phyloP scores from a whole-genome alignment of 306 rosid genomes.

The Citrullus colocynthis region DNA sequence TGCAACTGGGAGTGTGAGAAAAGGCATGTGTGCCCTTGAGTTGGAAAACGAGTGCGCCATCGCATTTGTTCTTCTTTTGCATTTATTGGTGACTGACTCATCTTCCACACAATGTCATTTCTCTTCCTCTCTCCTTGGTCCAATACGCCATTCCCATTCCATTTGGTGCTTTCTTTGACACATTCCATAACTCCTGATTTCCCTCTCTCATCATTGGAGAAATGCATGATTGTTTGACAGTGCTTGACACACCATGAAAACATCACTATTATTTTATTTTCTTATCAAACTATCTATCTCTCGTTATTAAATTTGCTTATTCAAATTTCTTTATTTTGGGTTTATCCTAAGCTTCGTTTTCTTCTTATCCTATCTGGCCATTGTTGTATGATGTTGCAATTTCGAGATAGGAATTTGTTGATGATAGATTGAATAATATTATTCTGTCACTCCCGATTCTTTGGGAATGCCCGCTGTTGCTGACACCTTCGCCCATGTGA shows the following conservation, averaged over 20 bases:
- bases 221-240: not conserved
- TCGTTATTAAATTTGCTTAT: not conserved
- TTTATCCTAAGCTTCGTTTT: not conserved
- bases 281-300: not conserved
- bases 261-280: not conserved
- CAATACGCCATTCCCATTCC: not conserved
- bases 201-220: not conserved
- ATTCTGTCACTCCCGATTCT: not conserved
- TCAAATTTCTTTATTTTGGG: not conserved
- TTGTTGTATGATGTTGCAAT: not conserved
- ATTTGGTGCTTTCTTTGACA: constrained; percentile 3
- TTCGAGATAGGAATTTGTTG: not conserved
- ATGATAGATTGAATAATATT: not conserved
- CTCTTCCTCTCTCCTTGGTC: constrained; percentile 6
- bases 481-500: constrained; percentile 2
- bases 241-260: constrained; percentile 1
- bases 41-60: constrained; percentile 15
- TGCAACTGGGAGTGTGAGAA: not conserved
- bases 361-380: no score
- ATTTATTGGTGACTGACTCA: constrained; percentile 38
- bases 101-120: constrained; percentile 36
- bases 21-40: constrained; percentile 5
- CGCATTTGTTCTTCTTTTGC: constrained; percentile 25
- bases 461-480: not conserved
- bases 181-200: constrained; percentile 1